A percentile compares a stretch with the other conserved stretches of the same genome.
These are phyloP conservation scores for Cordyceps javanica DNA, from an alignment of 2,329 filamentous ascomycete species.

Conservation along the genomic window DNA sequence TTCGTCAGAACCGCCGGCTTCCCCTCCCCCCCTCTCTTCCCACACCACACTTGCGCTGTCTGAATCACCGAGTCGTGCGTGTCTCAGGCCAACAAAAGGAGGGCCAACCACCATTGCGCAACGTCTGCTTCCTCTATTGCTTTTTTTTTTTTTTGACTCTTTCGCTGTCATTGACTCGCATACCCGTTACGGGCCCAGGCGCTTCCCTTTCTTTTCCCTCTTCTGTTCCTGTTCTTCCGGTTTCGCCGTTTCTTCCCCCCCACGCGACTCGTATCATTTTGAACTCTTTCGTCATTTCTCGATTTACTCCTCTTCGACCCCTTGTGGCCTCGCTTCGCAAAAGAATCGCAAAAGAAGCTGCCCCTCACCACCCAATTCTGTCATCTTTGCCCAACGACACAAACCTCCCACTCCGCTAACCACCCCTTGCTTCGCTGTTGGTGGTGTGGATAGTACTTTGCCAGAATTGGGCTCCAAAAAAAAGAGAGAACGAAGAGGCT, in stretches of 20 bases:
- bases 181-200: constrained; percentile 3
- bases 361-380: background rate
- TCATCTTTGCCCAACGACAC: constrained; percentile 1
- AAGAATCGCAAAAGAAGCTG: too few relatives aligned
- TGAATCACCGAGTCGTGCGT: too few relatives aligned
- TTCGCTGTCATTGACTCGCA: constrained; percentile 4
- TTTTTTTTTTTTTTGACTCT: background rate
- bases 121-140: background rate
- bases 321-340: background rate
- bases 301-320: background rate
- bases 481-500: too few relatives aligned
- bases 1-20: background rate
- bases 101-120: background rate
- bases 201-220: background rate
- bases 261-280: too few relatives aligned
- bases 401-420: background rate
- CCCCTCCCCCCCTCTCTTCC: background rate
- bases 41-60: background rate
- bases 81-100: constrained; percentile 5
- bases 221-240: too few relatives aligned
- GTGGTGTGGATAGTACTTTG: constrained; percentile 9
- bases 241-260: too few relatives aligned
- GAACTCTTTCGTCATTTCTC: background rate
- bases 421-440: constrained; percentile 6
- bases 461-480: background rate